Evolutionary conservation across 805 yeast genomes (phyloP).

Genomic region (Metschnikowia shivogae): DNA sequence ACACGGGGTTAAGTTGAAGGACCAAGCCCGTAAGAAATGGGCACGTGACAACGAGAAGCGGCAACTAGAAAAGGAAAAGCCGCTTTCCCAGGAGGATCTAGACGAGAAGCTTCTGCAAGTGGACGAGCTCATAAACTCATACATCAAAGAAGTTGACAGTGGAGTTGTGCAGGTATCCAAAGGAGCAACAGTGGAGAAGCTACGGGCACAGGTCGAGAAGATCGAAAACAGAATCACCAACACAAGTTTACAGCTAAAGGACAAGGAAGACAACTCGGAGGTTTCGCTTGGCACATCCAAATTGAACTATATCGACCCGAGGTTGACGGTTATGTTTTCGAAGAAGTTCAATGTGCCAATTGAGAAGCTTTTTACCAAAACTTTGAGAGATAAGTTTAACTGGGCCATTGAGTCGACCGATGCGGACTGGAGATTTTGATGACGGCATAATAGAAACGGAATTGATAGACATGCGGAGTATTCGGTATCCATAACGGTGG

Average conservation of each 20-base stretch:
- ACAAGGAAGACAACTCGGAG: constrained; percentile 89
- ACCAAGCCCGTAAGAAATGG: constrained; percentile 60
- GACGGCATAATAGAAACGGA: background rate
- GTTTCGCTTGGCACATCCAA: constrained; percentile 92
- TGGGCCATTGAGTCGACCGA: constrained; percentile 96
- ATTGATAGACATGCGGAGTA: background rate
- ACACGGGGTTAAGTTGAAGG: constrained; percentile 63
- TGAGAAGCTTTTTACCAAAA: constrained; percentile 86
- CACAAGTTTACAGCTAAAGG: constrained; percentile 73
- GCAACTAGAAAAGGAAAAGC: constrained; percentile 51
- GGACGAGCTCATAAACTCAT: constrained; percentile 48
- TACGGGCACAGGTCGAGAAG: constrained; percentile 65
- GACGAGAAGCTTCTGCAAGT: constrained; percentile 55
- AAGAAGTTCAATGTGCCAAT: constrained; percentile 85
- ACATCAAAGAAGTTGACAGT: constrained; percentile 52
- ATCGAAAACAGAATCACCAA: constrained; percentile 67
- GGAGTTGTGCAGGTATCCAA: constrained; percentile 55
- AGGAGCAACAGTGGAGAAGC: constrained; percentile 58
- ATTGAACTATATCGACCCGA: constrained; percentile 92
- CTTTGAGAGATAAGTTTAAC: constrained; percentile 84
- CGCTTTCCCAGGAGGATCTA: constrained; percentile 51
- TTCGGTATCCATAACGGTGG: too few species aligned
- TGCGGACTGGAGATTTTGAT: constrained; percentile 77
- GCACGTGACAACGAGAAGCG: constrained; percentile 74
- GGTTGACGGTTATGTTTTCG: constrained; percentile 83